Base-by-base conservation (phyloP, 75 land plant genomes). In the Pinus tabuliformis region DNA sequence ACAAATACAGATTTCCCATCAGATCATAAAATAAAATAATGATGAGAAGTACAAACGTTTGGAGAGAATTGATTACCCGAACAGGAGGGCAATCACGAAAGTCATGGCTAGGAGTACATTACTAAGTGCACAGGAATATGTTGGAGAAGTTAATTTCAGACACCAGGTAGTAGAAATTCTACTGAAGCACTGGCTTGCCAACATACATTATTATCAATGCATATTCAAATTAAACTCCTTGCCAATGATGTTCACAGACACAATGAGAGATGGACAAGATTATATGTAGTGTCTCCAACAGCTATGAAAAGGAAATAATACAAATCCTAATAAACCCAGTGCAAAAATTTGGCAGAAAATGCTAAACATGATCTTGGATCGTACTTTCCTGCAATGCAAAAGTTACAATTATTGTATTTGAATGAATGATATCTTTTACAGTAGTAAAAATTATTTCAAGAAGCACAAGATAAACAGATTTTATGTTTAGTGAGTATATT, bases 21-120 rank as follows among this genome's bases (percentile, higher is more conserved):
- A 39, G 0, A 39, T 5, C 42, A 33, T 33, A 33, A 33, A 33
- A 33, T 33, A 1, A 33, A 33, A 33, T 33, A 33, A 9, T 14
- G 12, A 21, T 60, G 24, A 60, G 9, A 62, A 62, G 16, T 60
- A 5, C 4, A 37, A 4, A 37, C 4, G 2, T 37, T 37, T 37
- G 37, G 37, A 3, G 1, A 1, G 37, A 37, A 37, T 39, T 39
- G 42, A 49, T 15, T 73, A 83, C 89, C 89, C 81, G 77, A 56
- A 86, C 8, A 86, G 21, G 42, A 77, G 62, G 11, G 89, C 86
- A 73, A 86, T 80, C 12, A 86, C 65, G 56, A 83, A 86, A n/a
- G 89, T 86, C 61, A 81, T 73, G 17, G 82, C 83, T n/a, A 86
- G 89, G 7, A 6, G 21, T 61, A 26, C 63, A 61, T 61, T 61